Base-by-base conservation (phyloP, 176 grass and related monocot species). In the Zoysia japonica region DNA sequence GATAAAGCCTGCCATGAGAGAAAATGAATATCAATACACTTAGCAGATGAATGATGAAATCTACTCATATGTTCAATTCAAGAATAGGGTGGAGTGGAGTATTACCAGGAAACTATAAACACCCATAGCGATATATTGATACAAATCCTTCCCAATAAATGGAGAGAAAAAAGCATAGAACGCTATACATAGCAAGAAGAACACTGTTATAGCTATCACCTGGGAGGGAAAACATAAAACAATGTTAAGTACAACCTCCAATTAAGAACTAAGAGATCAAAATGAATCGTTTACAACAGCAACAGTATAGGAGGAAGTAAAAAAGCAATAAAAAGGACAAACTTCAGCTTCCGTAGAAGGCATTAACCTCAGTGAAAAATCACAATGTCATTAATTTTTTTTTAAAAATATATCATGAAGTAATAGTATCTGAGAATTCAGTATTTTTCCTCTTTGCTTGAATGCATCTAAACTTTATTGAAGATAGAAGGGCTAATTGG, bases 101-200 rank as follows among this genome's bases (percentile, higher is more conserved):
- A 85, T 74, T 99, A 99, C 96, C 90, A 99, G 83, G 76, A 93
- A 91, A 86, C 90, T 89, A 71, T 99, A 99, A 87, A 99, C 47
- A 79, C 84, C 92, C 3, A 88, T 19, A 72, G 86, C 83, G 3
- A 88, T 81, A 78, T 95, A 99, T 68, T 93, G 81, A 82, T 91
- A 75, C 39, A 94, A 73, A 13, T 74, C 82, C 68, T 89, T 93
- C 64, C 96, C 89, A 14, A 99, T 84, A 86, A 99, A 99, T 62
- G 96, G 96, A 65, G 96, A 93, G 54, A 99, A 99, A 79, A 99
- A 99, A 43, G 96, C 96, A 84, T 95, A 99, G 85, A 99, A 99
- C 15, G 90, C 90, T 80, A 99, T 91, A 76, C 93, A 91, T 70
- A 99, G 80, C 80, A 99, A 82, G 57, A 94, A 99, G 81, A 83